Base-by-base conservation (phyloP, 2,329 filamentous ascomycete genomes). In the Meredithiella fracta region DNA sequence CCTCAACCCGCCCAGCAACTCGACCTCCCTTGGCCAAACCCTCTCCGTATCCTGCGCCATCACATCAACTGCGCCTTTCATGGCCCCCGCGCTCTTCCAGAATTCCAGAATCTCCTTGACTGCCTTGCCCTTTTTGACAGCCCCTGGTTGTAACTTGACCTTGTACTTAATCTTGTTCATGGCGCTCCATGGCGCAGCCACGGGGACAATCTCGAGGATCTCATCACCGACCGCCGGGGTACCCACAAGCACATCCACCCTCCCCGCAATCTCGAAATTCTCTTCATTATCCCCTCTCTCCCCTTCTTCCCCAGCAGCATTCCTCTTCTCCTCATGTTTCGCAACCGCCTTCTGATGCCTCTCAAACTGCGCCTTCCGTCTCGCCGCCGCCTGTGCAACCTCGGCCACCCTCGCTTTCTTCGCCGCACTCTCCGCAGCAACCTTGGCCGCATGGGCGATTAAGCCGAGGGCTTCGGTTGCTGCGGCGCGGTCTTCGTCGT, bases 101-200 rank as follows among this genome's bases (percentile, higher is more conserved):
- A 78, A 77, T 51, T 83, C 80, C n/a, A 97, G 69, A 31, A 97
- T 83, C 68, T 97, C 91, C 66, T 86, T 87, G 51, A 95, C 81
- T 0, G 89, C 90, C 67, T 96, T 97, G 8, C 92, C 91, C 71
- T 95, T 95, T 75, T 97, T 98, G 60, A 83, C 77, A 0, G 81
- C 70, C 0, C 92, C 92, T 0, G 92, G 92, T 69, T 97, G 92
- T 63, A 98, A 68, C 72, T 98, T 98, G 55, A 83, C 86, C 68
- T 94, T 94, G 73, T 96, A 97, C 69, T 96, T 96, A 69, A 85
- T 86, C 56, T 78, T 79, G 1, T 69, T 73, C 61, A 85, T 69
- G 1, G 82, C 80, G 23, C 68, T 70, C 74, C 80, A 85, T 1
- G 82, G 82, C 3, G 77, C 82, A 63, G 82, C 84, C 2, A 84